Evolutionary conservation across 2,329 filamentous ascomycete species (phyloP), one percentile per base, ranked within the genome.

Genomic region (Aquanectria penicillioides): DNA sequence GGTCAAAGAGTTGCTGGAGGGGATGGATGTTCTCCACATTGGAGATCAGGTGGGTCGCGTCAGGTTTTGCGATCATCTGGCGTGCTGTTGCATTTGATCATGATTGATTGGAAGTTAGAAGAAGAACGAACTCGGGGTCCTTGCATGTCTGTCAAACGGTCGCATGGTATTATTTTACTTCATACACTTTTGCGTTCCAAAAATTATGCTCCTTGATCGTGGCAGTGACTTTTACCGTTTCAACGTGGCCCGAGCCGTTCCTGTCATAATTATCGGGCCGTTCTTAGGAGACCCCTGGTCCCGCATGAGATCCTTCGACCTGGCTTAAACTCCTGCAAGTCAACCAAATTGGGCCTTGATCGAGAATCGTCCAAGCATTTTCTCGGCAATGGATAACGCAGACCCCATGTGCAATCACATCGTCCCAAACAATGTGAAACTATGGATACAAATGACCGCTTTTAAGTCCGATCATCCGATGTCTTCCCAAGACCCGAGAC

Each of bases 241-340:
- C 6, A 18, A 26, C 25, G 9, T 13, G 26, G 26, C 18, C 36
- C 13, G 15, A 29, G 7, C 9, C 18, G n/a, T 51, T 23, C n/a
- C 15, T 26, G 12, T 33, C n/a, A 17, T 18, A 34, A 34, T 10
- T n/a, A 44, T 44, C 49, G 49, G 49, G 29, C 49, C 38, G 49
- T 53, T 33, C 38, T 22, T 28, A 22, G 37, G 20, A 7, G 28
- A 29, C 28, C 22, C 49, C 22, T 44, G 49, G 28, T 53, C 23
- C 29, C 44, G 49, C 49, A 53, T 44, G 49, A 26, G 40, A 53
- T 53, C 38, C 49, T 36, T 53, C 38, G 31, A 25, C 29, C 10
- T 34, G 29, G 20, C 29, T 43, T 29, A n/a, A 20, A 22, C 17
- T 22, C 23, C n/a, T 8, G 3, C 36, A 22, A 28, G 26, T 29